These are phyloP conservation scores for Exserohilum turcica DNA, from an alignment of 2,329 filamentous ascomycete genomes.

Conservation along the genomic window DNA sequence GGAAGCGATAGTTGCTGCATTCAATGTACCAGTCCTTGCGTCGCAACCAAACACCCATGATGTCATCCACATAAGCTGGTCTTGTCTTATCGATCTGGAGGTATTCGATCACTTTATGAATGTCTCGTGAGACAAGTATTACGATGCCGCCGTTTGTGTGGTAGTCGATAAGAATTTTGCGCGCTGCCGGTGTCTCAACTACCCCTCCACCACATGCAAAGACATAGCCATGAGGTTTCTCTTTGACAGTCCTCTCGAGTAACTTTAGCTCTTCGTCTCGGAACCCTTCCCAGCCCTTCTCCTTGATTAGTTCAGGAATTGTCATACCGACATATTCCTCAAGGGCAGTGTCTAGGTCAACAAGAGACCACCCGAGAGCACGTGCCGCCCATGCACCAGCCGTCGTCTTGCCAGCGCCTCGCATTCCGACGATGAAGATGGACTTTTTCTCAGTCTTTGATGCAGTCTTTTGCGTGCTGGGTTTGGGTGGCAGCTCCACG, in stretches of 20 bases:
- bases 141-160: slow-evolving; percentile 80
- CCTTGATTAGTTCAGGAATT: slow-evolving; percentile 84
- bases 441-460: slow-evolving; percentile 60
- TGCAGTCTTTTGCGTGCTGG: slow-evolving; percentile 38
- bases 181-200: slow-evolving; percentile 81
- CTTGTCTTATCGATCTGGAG: slow-evolving; percentile 86
- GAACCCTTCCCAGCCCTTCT: slow-evolving; percentile 86
- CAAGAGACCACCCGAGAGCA: slow-evolving; percentile 74
- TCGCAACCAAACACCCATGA: slow-evolving; percentile 86
- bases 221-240: slow-evolving; percentile 75
- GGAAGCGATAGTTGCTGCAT: slow-evolving; percentile 94
- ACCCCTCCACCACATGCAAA: slow-evolving; percentile 95
- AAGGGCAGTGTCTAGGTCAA: slow-evolving; percentile 87
- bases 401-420: slow-evolving; percentile 95
- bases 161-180: slow-evolving; percentile 75
- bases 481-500: slow-evolving; percentile 59
- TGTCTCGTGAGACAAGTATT: slow-evolving; percentile 84
- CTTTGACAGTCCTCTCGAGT: slow-evolving; percentile 73
- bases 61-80: slow-evolving; percentile 90
- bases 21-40: slow-evolving; percentile 88
- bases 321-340: slow-evolving; percentile 74
- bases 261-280: slow-evolving; percentile 77
- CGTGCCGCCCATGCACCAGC: slow-evolving; percentile 83
- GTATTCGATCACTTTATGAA: slow-evolving; percentile 86
- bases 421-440: slow-evolving; percentile 95